Percentiles rank a stretch among this genome's conserved stretches.
Evolutionary conservation across 2,329 filamentous ascomycete genomes (phyloP).

Genomic region (Aspergillus luchuensis): DNA sequence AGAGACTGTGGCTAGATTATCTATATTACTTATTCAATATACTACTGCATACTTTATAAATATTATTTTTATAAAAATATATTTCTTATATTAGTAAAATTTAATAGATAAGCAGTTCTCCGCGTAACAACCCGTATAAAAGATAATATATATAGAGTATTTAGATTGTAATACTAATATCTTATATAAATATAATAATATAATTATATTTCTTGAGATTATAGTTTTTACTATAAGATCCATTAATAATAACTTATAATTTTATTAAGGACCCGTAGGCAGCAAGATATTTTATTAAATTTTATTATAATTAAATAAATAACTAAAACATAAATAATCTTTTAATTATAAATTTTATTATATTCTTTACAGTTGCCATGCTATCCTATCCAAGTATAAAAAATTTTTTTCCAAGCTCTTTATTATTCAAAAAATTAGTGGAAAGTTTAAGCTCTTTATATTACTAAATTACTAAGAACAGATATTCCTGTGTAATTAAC

Average conservation of each 20-base stretch:
- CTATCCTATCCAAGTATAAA: background rate
- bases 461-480: background rate
- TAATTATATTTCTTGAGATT: background rate
- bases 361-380: background rate
- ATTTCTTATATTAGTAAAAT: background rate
- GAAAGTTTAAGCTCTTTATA: background rate
- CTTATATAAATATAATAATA: background rate
- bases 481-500: too few relatives aligned
- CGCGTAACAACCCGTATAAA: background rate
- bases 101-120: background rate
- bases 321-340: background rate
- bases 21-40: background rate
- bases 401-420: background rate
- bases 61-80: background rate
- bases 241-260: background rate
- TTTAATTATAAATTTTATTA: background rate
- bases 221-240: background rate
- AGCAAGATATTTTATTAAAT: background rate
- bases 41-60: background rate
- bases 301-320: background rate
- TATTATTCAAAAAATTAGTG: background rate
- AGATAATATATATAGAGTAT: background rate
- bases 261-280: background rate
- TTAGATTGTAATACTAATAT: background rate
- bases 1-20: background rate